Evolutionary conservation across 2,329 filamentous ascomycete species (phyloP).

Genomic region (Emergomyces pasteurianus): DNA sequence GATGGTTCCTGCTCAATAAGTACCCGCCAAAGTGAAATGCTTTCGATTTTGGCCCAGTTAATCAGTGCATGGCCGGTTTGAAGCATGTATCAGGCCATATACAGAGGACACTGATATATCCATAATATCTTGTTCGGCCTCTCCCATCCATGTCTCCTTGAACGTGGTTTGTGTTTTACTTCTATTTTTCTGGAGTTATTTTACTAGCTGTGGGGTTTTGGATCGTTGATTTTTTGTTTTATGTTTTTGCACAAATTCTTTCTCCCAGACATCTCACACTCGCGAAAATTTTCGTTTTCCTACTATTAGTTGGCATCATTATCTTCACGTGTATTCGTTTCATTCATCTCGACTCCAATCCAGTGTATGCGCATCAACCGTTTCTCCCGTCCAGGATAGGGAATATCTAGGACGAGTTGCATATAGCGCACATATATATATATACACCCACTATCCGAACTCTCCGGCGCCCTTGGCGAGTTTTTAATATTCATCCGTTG

Average conservation of each 20-base stretch:
- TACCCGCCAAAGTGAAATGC: constrained; percentile 36
- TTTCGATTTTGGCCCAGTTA: neutral
- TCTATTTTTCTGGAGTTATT: neutral
- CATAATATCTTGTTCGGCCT: too few species aligned
- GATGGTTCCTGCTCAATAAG: constrained; percentile 41
- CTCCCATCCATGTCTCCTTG: neutral
- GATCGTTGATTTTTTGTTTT: neutral
- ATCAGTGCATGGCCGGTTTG: neutral
- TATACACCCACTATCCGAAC: too few species aligned
- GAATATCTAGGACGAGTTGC: neutral
- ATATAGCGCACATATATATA: neutral
- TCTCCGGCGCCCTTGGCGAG: too few species aligned
- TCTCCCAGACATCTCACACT: neutral
- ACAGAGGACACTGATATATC: too few species aligned
- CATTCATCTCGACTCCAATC: neutral
- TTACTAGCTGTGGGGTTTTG: neutral
- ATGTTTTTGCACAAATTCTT: neutral
- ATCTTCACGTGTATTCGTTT: neutral
- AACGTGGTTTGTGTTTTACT: neutral
- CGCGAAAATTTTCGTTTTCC: neutral
- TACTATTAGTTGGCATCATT: too few species aligned
- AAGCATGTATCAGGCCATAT: neutral
- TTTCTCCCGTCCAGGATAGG: neutral
- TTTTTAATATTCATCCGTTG: neutral
- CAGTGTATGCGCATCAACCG: neutral